phyloP scores from a whole-genome alignment of 176 grass and related monocot species.

The Bolboschoenus planiculmis region DNA sequence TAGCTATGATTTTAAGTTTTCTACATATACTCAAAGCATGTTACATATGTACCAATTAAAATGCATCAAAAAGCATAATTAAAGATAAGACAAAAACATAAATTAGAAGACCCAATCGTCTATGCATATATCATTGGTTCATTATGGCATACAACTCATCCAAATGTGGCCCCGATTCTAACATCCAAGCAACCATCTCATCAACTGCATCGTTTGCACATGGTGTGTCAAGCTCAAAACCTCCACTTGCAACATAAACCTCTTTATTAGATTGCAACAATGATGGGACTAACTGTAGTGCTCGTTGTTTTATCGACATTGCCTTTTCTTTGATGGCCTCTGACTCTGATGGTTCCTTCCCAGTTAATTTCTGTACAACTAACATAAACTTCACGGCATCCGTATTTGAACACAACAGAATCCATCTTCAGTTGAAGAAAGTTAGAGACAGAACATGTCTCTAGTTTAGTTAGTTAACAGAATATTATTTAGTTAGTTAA shows the following conservation, averaged over 20 bases:
- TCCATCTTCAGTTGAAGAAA: too few species aligned
- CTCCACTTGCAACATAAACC: not conserved
- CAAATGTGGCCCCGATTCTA: not conserved
- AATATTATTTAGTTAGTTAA: too few species aligned
- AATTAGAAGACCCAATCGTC: not conserved
- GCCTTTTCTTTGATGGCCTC: not conserved
- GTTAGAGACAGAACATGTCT: too few species aligned
- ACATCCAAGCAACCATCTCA: not conserved
- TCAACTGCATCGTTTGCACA: not conserved
- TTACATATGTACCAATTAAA: not conserved
- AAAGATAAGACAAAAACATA: too few species aligned
- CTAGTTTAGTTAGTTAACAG: too few species aligned
- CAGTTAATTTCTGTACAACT: constrained; percentile 7
- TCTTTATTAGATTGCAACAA: not conserved
- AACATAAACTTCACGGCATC: not conserved
- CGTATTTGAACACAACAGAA: too few species aligned
- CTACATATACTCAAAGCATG: too few species aligned
- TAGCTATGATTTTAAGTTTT: too few species aligned
- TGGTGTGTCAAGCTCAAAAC: not conserved
- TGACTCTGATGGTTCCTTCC: not conserved
- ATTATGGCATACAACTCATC: not conserved
- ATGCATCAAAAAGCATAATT: not conserved
- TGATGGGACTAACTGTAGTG: not conserved
- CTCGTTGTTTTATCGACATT: not conserved
- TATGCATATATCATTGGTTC: not conserved